Conservation (phyloP, 2,329 filamentous ascomycete species). For the Botryotinia globosa region DNA sequence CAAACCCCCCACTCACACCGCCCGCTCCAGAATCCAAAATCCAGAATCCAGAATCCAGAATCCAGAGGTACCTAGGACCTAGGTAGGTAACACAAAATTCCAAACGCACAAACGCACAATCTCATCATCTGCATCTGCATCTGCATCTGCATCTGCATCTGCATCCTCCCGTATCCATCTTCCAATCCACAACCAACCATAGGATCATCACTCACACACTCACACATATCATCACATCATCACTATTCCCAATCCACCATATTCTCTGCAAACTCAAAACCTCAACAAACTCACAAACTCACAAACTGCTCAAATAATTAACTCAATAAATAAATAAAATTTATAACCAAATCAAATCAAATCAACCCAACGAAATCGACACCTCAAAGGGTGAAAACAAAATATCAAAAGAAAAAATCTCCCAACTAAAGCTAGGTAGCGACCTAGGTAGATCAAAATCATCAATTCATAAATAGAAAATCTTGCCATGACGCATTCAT, state of each 20-base stretch:
- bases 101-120: not conserved
- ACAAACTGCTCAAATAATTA: not conserved
- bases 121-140: not conserved
- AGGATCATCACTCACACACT: not conserved
- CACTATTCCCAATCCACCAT: not conserved
- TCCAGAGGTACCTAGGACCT: too few species aligned
- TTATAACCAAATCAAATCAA: not conserved
- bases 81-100: not conserved
- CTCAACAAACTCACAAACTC: not conserved
- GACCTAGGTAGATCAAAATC: not conserved
- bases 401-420: not conserved
- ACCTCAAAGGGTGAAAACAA: not conserved
- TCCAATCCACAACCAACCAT: not conserved
- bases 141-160: not conserved
- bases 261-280: not conserved
- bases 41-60: not conserved
- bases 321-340: not conserved
- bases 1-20: not conserved
- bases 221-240: not conserved
- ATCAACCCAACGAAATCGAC: not conserved
- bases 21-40: not conserved
- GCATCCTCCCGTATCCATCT: not conserved
- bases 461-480: slow-evolving; percentile 8
- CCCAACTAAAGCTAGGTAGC: not conserved
- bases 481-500: not conserved